Conservation (phyloP, 2,329 filamentous ascomycete genomes). For the Ophiostoma pallidulum region DNA sequence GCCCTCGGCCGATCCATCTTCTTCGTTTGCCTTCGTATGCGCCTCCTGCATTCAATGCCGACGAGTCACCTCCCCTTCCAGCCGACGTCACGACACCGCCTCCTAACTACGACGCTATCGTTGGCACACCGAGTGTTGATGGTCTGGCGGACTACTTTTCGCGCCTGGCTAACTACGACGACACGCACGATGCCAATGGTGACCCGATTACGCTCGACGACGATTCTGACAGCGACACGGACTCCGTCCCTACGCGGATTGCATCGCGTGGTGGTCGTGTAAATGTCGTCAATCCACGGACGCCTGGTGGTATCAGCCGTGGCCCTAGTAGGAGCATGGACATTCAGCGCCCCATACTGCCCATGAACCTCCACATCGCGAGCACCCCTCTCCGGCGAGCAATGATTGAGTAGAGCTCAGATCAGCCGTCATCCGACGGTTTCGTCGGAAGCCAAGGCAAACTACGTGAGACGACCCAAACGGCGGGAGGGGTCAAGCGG, state of each 20-base stretch:
- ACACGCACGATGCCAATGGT: constrained; percentile 12
- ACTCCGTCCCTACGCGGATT: constrained; percentile 31
- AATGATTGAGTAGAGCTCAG: constrained; percentile 5
- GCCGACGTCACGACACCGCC: constrained; percentile 58
- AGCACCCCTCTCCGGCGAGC: constrained; percentile 21
- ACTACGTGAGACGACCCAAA: neutral
- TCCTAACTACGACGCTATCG: constrained; percentile 72
- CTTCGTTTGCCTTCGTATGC: constrained; percentile 77
- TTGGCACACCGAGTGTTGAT: constrained; percentile 59
- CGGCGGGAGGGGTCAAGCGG: neutral
- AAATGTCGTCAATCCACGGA: constrained; percentile 48
- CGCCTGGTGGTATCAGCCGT: constrained; percentile 38
- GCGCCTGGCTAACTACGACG: constrained; percentile 63
- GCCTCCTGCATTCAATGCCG: constrained; percentile 77
- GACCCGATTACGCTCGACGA: constrained; percentile 25
- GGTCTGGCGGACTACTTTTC: constrained; percentile 79
- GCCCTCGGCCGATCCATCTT: constrained; percentile 70
- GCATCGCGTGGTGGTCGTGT: constrained; percentile 44
- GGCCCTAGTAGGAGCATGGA: constrained; percentile 50
- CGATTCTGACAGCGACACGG: constrained; percentile 29
- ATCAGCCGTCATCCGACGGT: neutral
- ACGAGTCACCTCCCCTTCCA: constrained; percentile 55
- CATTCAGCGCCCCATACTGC: constrained; percentile 35
- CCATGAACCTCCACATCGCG: constrained; percentile 25
- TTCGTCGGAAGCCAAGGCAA: neutral